Base-by-base conservation (phyloP, 306 rosid genomes). In the Bauhinia variegata region DNA sequence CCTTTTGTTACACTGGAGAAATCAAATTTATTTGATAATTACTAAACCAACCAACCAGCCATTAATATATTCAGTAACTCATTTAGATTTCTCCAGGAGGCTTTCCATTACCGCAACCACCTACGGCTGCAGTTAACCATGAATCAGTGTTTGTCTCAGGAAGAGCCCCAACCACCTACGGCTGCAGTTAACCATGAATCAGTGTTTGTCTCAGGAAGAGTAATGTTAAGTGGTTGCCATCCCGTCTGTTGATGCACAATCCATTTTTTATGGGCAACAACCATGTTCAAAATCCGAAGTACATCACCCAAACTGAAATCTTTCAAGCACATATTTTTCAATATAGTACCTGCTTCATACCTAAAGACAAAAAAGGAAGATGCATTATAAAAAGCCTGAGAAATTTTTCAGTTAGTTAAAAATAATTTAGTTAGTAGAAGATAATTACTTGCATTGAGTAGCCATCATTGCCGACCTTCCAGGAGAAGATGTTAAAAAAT, bases 201-300 rank as follows among this genome's bases (percentile, higher is more conserved):
- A 41, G 82, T 50, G 72, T 67, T 72, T 56, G 75, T 43, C 83
- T 83, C 96, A 4, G 87, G 55, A 39, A 92, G 85, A 60, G 80
- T 59, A 79, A 89, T 69, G 42, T 9, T 71, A 65, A 92, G 81
- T 6, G 95, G 98, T 75, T 89, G 96, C 98, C 95, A 92, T 75
- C 98, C 98, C 57, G 95, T 75, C n/a, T 68, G 88, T 48, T 78
- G 87, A 79, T 75, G 90, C 59, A 41, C 80, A 70, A 92, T 85
- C 98, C 98, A 92, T 79, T 87, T 92, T 71, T 85, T 92, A 76
- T 72, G 53, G 18, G 57, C 15, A 60, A 83, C 65, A 41, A 84
- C 46, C 84, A 89, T 61, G 71, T 89, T 83, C 86, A 87, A 77
- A 47, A 92, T 80, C 83, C 79, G 92, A 53, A 92, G 89, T 37